phyloP scores from a whole-genome alignment of 1,284 basidiomycete species.

The Microstroma glucosiphilum region DNA sequence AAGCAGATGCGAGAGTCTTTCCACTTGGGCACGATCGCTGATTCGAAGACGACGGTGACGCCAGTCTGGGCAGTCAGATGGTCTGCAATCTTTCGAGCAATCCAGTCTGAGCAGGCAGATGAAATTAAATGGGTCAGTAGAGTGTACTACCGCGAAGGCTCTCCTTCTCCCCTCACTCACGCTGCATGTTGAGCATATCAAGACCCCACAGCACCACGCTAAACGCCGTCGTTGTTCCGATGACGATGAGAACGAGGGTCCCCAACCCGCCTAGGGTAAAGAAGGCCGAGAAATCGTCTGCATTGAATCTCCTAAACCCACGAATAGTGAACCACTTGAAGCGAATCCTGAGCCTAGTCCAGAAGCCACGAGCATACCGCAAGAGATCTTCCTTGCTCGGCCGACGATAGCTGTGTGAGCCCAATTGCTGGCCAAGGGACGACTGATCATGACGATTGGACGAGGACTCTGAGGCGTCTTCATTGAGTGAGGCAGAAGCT shows the following conservation, averaged over 20 bases:
- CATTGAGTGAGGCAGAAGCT: not conserved
- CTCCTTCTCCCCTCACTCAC: conserved; percentile 51
- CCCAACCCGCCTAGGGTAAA: conserved; percentile 74
- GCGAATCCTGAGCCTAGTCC: conserved; percentile 81
- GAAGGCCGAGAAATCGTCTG: conserved; percentile 95
- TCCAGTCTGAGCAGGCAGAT: conserved; percentile 61
- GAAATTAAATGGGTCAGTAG: not conserved
- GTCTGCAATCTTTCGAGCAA: conserved; percentile 82
- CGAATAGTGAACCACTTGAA: conserved; percentile 97
- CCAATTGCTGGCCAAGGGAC: not conserved
- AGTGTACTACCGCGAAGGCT: not conserved
- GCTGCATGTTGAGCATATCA: conserved; percentile 84
- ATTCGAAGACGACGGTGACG: conserved; percentile 90
- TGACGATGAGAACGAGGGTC: conserved; percentile 83
- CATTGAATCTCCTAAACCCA: conserved; percentile 89
- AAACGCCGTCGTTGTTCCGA: conserved; percentile 97
- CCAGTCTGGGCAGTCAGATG: conserved; percentile 90
- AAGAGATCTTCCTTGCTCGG: conserved; percentile 63
- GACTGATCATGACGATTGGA: not conserved
- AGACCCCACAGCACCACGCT: conserved; percentile 82
- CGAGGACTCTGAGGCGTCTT: not conserved
- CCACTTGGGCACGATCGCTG: conserved; percentile 96
- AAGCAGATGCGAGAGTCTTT: conserved; percentile 90
- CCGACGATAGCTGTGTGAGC: conserved; percentile 8
- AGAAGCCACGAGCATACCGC: conserved; percentile 75